These are phyloP conservation scores for Phytopythium litorale DNA, from an alignment of 352 stramenopile species.

Conservation along the genomic window DNA sequence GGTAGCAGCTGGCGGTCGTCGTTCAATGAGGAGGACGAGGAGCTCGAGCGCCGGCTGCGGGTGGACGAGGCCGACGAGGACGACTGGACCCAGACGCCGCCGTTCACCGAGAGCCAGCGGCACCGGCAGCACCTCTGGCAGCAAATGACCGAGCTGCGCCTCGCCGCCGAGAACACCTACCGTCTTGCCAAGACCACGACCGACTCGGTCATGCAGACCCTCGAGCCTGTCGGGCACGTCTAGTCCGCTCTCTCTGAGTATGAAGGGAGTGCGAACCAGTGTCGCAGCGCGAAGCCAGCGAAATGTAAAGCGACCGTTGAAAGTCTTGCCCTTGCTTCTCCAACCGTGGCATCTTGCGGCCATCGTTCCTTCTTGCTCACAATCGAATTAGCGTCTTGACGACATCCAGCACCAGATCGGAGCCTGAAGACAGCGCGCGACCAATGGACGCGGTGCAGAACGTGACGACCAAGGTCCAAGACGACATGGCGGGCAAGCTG, in stretches of 20 bases:
- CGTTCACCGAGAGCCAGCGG: conserved; percentile 26
- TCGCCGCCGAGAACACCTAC: conserved; percentile 44
- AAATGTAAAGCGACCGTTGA: not conserved
- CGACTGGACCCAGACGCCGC: conserved; percentile 24
- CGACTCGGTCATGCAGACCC: conserved; percentile 15
- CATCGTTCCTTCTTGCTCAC: not conserved
- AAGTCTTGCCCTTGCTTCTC: not conserved
- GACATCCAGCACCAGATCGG: not conserved
- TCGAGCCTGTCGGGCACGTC: conserved; percentile 4
- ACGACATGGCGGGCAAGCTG: conserved; percentile 29
- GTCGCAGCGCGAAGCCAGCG: not conserved
- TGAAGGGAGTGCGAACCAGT: not conserved
- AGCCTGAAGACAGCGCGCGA: not conserved
- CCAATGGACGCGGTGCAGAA: conserved; percentile 15
- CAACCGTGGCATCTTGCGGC: not conserved
- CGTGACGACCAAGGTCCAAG: conserved; percentile 24
- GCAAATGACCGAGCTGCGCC: conserved; percentile 40
- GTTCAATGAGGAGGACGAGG: conserved; percentile 7
- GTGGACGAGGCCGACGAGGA: conserved; percentile 30
- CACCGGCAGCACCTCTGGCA: conserved; percentile 24
- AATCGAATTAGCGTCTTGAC: not conserved
- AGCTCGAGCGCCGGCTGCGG: conserved; percentile 14
- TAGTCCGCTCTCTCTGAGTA: not conserved
- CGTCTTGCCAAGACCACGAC: conserved; percentile 35
- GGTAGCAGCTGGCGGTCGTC: conserved; percentile 23